Base-by-base conservation (phyloP, 192 early-diverging fungal genomes). In the Phlyctochytrium planicorne region DNA sequence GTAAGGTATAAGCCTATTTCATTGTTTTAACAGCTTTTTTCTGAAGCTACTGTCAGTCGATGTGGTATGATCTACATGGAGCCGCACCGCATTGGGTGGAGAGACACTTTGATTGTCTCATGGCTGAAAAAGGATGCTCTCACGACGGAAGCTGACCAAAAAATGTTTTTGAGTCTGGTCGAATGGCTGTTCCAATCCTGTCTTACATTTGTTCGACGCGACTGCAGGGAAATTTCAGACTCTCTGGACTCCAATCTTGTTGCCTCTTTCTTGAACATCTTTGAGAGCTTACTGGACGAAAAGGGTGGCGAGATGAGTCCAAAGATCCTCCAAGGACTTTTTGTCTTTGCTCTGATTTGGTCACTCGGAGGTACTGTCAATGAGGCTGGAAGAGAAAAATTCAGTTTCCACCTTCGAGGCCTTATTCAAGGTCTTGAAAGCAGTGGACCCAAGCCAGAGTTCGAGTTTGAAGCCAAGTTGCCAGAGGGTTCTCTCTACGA, bases 11-110 rank as follows among this genome's bases (percentile, higher is more conserved):
- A 10, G 17, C 65, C 14, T 66, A 34, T 69, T 10, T 68, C 33
- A 71, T 12, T 24, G 6, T 30, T 27, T 29, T 24, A 3, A 59
- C 23, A 10, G 17, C 24, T 53, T 3, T 69, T 32, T 40, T 24
- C 24, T 31, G 32, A 47, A 80, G 84, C 84, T 16, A 86, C 84
- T n/a, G 84, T 86, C 29, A 82, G 80, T 79, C 69, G 84, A n/a
- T 86, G 84, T 68, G 84, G 84, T 52, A 86, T 86, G 84, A 86
- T 86, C 65, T 86, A 79, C 63, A 83, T 86, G 80, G 84, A 86
- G 53, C 84, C 84, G 2, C 56, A 59, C 27, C 72, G 81, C 2
- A 59, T 86, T 17, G 84, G 84, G 33, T 86, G 81, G 81, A 60
- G 84, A 50, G 78, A 84, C 60, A 84, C 84, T 3, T 52, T 83